A percentile compares a stretch with the other conserved stretches of the same genome.
Evolutionary conservation across 306 rosid species (phyloP).

Genomic region (Castanopsis chinensis): DNA sequence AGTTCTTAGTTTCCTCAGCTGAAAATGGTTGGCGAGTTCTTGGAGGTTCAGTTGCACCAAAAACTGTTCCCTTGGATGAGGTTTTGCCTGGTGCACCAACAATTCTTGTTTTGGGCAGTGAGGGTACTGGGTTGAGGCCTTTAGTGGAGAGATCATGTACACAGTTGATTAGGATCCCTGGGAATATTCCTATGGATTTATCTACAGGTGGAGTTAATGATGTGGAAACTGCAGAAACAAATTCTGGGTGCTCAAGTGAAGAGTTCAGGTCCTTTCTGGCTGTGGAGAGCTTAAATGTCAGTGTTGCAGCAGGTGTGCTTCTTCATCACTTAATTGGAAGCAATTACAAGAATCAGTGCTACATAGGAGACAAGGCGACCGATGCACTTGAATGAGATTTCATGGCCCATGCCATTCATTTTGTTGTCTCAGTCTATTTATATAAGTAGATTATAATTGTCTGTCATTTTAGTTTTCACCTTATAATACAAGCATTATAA

Average conservation of each 20-base stretch:
- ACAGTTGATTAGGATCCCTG: constrained; percentile 65
- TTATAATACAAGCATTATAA: background rate
- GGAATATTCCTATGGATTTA: constrained; percentile 52
- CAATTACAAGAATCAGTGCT: constrained; percentile 26
- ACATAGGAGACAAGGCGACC: constrained; percentile 18
- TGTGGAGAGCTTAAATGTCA: constrained; percentile 94
- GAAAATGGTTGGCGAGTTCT: constrained; percentile 91
- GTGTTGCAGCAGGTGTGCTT: constrained; percentile 97
- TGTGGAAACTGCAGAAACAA: constrained; percentile 33
- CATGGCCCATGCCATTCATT: background rate
- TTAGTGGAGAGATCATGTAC: constrained; percentile 95
- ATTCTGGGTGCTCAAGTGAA: constrained; percentile 37
- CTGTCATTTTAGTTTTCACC: background rate
- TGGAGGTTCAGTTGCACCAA: constrained; percentile 83
- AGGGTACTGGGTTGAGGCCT: constrained; percentile 93
- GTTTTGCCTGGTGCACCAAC: constrained; percentile 67
- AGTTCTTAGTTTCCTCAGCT: constrained; percentile 78
- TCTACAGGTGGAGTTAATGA: constrained; percentile 35
- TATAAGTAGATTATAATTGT: background rate
- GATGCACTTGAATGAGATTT: constrained; percentile 33
- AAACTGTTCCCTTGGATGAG: constrained; percentile 63
- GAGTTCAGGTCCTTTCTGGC: constrained; percentile 81
- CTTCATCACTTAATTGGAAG: constrained; percentile 82
- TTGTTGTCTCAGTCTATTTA: background rate
- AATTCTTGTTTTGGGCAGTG: constrained; percentile 90